Percentiles rank a stretch among this genome's conserved stretches.
Evolutionary conservation across 805 yeast species (phyloP).

Genomic region (Yamadazyma kitorensis): DNA sequence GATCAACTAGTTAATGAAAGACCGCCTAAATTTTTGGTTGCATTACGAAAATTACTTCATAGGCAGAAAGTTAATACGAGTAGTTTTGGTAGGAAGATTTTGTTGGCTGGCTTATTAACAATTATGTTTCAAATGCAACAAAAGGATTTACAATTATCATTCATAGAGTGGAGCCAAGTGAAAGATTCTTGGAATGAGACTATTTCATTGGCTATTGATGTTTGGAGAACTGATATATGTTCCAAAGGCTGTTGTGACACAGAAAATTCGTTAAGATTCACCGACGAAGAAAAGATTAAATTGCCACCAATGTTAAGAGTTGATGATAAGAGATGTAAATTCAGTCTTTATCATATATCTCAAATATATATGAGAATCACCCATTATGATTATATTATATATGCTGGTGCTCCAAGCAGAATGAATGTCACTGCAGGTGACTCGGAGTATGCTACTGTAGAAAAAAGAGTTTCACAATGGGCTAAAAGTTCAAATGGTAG

Average conservation of each 20-base stretch:
- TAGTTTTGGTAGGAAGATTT: slow-evolving; percentile 21
- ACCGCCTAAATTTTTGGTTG: slow-evolving; percentile 23
- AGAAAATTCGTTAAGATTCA: slow-evolving; percentile 9
- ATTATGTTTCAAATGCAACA: slow-evolving; percentile 27
- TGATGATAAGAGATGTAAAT: slow-evolving; percentile 23
- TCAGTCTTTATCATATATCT: slow-evolving; percentile 24
- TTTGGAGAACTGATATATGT: slow-evolving; percentile 26
- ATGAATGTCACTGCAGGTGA: slow-evolving; percentile 56
- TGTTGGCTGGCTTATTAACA: slow-evolving; percentile 21
- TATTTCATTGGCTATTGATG: slow-evolving; percentile 26
- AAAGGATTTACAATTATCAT: slow-evolving; percentile 23
- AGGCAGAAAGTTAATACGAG: slow-evolving; percentile 18
- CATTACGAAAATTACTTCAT: slow-evolving; percentile 21
- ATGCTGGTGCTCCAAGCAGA: slow-evolving; percentile 30
- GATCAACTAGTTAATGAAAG: slow-evolving; percentile 13
- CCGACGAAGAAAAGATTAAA: slow-evolving; percentile 7
- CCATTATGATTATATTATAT: slow-evolving; percentile 28
- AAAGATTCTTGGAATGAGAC: slow-evolving; percentile 27
- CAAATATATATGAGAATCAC: slow-evolving; percentile 27
- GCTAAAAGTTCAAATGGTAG: slow-evolving; percentile 46
- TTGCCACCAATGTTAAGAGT: slow-evolving; percentile 20
- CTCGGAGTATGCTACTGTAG: slow-evolving; percentile 47
- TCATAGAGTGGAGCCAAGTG: slow-evolving; percentile 21
- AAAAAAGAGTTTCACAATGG: slow-evolving; percentile 52
- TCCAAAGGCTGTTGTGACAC: slow-evolving; percentile 15